Evolutionary conservation across 495 filamentous ascomycete species (phyloP).

Genomic region (Gamarada debralockiae): DNA sequence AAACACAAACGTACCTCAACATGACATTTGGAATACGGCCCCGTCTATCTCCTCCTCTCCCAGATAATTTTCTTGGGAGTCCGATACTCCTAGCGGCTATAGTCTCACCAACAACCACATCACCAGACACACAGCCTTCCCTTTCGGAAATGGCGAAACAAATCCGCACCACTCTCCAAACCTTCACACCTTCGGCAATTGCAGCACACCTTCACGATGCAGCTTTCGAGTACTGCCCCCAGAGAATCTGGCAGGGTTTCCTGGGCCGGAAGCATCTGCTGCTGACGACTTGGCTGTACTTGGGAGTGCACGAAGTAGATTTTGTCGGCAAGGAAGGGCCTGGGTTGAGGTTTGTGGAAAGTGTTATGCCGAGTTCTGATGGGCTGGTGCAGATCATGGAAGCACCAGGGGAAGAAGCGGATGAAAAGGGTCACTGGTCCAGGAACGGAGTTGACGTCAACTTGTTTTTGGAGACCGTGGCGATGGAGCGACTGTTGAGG

Average conservation of each 20-base stretch:
- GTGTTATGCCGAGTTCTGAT: constrained; percentile 35
- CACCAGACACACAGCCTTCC: not conserved
- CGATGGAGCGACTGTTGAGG: constrained; percentile 26
- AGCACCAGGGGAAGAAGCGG: not conserved
- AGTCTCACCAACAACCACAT: not conserved
- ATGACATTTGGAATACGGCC: constrained; percentile 30
- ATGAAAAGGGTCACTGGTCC: constrained; percentile 20
- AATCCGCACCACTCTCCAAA: constrained; percentile 27
- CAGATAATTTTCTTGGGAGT: constrained; percentile 34
- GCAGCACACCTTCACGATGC: constrained; percentile 29
- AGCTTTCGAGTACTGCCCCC: constrained; percentile 32
- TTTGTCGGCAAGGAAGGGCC: constrained; percentile 22
- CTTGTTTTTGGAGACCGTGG: constrained; percentile 27
- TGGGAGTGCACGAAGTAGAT: constrained; percentile 33
- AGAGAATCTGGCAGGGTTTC: constrained; percentile 37
- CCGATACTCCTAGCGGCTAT: constrained; percentile 24
- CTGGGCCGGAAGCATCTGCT: constrained; percentile 32
- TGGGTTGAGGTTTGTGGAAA: constrained; percentile 30
- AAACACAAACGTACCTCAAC: constrained; percentile 29
- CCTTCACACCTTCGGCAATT: constrained; percentile 32
- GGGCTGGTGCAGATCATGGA: constrained; percentile 34
- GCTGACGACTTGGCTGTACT: constrained; percentile 36
- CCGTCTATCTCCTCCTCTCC: constrained; percentile 30
- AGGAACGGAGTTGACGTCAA: constrained; percentile 33
- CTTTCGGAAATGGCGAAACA: constrained; percentile 26